Evolutionary conservation across 306 rosid species (phyloP), one percentile per base, ranked within the genome.

Genomic region (Vigna reflexopilosa): DNA sequence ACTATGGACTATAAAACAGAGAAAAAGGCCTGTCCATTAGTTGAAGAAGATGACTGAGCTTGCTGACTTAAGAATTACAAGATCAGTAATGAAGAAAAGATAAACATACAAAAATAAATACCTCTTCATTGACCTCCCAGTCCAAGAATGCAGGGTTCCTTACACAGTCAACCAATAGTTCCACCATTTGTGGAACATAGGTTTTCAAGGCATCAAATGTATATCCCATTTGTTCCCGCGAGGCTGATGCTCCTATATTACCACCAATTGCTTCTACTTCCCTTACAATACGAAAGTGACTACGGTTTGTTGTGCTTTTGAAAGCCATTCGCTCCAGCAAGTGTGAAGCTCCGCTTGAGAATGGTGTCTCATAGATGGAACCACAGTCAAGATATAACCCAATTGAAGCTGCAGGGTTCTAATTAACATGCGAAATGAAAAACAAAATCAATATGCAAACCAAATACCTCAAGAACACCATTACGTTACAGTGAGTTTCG

Each of bases 91-190:
- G 14, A 9, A 30, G 61, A 81, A 26, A 47, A 77, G n/a, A 72
- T 15, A 82, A 55, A 24, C 9, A 17, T 3, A 64, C 4, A 44
- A 64, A 49, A 28, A 74, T 7, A 80, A 48, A 77, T 91, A 96
- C 99, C 99, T 93, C 98, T 86, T 96, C 99, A 19, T 85, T 87
- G 86, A 96, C 85, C 83, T 96, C 99, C 99, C 99, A 96, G 56
- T 93, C 96, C 90, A 96, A 80, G 91, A 88, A 96, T 70, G 80
- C 93, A 34, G 99, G 98, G 82, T 96, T 93, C 85, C 99, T 87
- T 40, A 91, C 94, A 80, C 81, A 73, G 77, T 96, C 99, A 83
- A 91, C 88, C 15, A 93, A 93, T 79, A 96, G 73, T 79, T 96
- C 99, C 40, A 96, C 97, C 98, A 96, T 96, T 80, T 96, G 90